Percentiles rank a stretch among this genome's conserved stretches.
Evolutionary conservation across 1,284 basidiomycete genomes (phyloP).

Genomic region (Puccinia polysora): DNA sequence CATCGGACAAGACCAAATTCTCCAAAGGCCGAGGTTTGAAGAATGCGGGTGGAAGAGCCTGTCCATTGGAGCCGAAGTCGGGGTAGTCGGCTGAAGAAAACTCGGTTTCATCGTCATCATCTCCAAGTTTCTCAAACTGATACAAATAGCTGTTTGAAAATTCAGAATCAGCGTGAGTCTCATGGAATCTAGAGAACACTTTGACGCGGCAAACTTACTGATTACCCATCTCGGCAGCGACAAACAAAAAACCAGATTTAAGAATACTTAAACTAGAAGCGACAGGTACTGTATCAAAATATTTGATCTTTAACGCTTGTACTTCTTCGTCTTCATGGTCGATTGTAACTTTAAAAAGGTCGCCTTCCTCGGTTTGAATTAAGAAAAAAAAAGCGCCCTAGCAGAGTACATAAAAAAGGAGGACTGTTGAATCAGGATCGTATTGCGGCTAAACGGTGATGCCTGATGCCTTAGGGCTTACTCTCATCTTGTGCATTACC

Average conservation of each 20-base stretch:
- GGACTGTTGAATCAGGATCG: neutral
- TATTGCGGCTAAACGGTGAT: neutral
- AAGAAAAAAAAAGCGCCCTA: constrained; percentile 97
- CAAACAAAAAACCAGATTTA: constrained; percentile 92
- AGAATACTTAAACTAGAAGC: constrained; percentile 86
- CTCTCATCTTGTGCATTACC: constrained; percentile 99
- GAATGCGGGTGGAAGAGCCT: constrained; percentile 67
- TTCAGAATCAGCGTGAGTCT: neutral
- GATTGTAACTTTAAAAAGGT: constrained; percentile 92
- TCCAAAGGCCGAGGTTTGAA: constrained; percentile 79
- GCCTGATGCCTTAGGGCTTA: constrained; percentile 50
- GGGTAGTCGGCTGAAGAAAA: constrained; percentile 79
- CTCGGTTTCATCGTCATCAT: constrained; percentile 87
- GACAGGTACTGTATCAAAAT: constrained; percentile 92
- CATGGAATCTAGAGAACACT: constrained; percentile 13
- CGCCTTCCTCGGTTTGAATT: constrained; percentile 89
- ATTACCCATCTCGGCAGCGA: constrained; percentile 90
- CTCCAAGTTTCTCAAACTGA: constrained; percentile 92
- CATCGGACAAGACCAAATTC: constrained; percentile 81
- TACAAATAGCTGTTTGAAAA: constrained; percentile 59
- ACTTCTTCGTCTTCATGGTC: constrained; percentile 94
- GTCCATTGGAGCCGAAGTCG: constrained; percentile 65
- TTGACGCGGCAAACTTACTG: constrained; percentile 62
- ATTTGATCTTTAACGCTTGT: constrained; percentile 82
- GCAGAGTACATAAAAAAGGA: neutral